Base-by-base conservation (phyloP, 345 rosid species). In the Lepidium africanum region DNA sequence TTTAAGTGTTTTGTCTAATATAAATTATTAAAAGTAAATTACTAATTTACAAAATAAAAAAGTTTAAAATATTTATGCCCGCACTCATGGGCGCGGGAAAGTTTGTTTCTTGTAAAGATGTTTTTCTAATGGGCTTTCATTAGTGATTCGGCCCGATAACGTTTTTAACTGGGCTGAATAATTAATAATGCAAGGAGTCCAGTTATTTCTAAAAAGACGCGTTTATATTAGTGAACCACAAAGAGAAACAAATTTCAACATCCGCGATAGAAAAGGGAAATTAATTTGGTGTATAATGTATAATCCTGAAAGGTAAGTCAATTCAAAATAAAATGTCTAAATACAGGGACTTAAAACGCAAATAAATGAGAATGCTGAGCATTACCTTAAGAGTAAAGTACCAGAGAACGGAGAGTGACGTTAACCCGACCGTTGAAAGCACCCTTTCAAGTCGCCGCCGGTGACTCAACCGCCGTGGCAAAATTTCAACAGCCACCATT, bases 401-500 rank as follows among this genome's bases (percentile, higher is more conserved):
- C 16, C 71, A 7, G 19, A 58, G 35, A 41, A 62, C 59, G 73
- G 77, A 66, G 69, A 51, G 78, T 75, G 74, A 75, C 78, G 73
- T 68, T 17, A 61, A 62, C 73, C 73, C 52, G 78, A 74, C 78
- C 78, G 78, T 74, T 74, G 64, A 74, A 45, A 75, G 56, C 72
- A 59, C 67, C 56, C 30, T 59, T 43, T 53, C 59, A 19, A 51
- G 32, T 74, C 69, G 69, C 69, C 73, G 69, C 73, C 73, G 78
- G 73, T 53, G 69, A 60, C 52, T 15, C 6, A 13, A 23, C 72
- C 72, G 49, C 58, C 57, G 36, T 9, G 27, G 9, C 11, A 14
- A 42, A 10, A 3, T 15, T 54, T 7, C 52, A 64, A 13, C 19
- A 38, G 6, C 30, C 10, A 3, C 38, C 76, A 72, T 65, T 65